These are phyloP conservation scores for Prorocentrum cordatum DNA, from an alignment of 169 alveolate genomes.

Conservation along the genomic window DNA sequence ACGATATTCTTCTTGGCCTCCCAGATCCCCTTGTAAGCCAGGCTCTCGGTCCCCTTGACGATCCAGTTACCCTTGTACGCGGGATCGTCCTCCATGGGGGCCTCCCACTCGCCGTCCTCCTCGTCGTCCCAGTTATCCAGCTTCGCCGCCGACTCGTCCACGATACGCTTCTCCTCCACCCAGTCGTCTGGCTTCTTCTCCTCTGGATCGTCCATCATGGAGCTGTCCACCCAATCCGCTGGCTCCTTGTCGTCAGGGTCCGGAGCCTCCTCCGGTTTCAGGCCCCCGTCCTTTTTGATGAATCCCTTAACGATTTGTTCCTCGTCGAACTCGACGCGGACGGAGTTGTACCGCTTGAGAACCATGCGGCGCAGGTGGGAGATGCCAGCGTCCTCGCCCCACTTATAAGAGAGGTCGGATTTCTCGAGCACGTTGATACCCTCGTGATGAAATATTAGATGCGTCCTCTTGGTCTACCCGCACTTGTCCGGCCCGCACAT, in stretches of 20 bases:
- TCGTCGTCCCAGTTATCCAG: conserved; percentile 69
- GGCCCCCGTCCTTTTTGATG: conserved; percentile 65
- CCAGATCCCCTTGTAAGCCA: conserved; percentile 73
- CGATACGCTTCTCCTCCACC: conserved; percentile 71
- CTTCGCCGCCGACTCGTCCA: conserved; percentile 60
- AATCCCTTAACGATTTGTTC: conserved; percentile 27
- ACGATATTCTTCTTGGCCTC: conserved; percentile 50
- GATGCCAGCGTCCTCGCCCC: conserved; percentile 20
- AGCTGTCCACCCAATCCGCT: conserved; percentile 71
- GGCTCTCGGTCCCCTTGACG: conserved; percentile 67
- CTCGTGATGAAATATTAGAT: conserved; percentile 48
- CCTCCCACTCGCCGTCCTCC: conserved; percentile 73
- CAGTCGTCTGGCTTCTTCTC: conserved; percentile 72
- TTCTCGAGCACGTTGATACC: conserved; percentile 60
- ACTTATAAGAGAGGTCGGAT: conserved; percentile 1
- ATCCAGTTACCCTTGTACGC: conserved; percentile 72
- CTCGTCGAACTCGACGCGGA: conserved; percentile 54
- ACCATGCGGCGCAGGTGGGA: conserved; percentile 67
- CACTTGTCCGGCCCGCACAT: conserved; percentile 73
- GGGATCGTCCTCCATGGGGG: conserved; percentile 70
- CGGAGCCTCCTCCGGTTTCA: conserved; percentile 59
- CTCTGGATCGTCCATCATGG: conserved; percentile 53
- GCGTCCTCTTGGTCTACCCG: conserved; percentile 52
- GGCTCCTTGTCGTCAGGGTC: conserved; percentile 72
- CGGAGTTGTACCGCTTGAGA: conserved; percentile 67